Conservation (phyloP, 2,329 filamentous ascomycete species). For the Neofusicoccum cordaticola region DNA sequence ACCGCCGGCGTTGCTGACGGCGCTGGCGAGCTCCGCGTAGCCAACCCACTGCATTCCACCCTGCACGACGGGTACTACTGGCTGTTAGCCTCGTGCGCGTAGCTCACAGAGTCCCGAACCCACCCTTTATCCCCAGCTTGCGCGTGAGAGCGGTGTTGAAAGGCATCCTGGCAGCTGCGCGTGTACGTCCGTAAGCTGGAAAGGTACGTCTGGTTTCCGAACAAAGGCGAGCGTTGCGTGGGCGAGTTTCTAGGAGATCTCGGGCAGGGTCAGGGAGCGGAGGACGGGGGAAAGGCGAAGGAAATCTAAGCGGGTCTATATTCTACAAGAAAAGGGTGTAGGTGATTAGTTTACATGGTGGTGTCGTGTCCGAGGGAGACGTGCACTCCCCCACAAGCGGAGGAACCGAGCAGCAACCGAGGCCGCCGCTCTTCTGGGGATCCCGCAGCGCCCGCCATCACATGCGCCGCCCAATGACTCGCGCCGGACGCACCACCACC, state of each 20-base stretch:
- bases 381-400: conserved; percentile 7
- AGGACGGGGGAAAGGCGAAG: neutral
- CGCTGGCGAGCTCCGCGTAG: conserved; percentile 73
- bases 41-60: conserved; percentile 87
- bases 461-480: conserved; percentile 9
- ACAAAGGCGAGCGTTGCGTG: neutral
- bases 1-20: conserved; percentile 67
- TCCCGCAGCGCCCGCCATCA: neutral
- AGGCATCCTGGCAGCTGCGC: conserved; percentile 47
- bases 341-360: conserved; percentile 8
- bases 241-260: neutral
- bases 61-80: conserved; percentile 72
- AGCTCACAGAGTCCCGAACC: conserved; percentile 44
- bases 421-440: conserved; percentile 8
- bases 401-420: conserved; percentile 8
- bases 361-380: neutral
- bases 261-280: neutral
- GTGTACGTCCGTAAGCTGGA: neutral
- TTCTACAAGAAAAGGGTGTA: neutral
- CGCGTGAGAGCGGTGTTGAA: conserved; percentile 64
- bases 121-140: conserved; percentile 55
- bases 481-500: neutral
- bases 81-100: neutral
- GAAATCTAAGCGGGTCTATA: neutral
- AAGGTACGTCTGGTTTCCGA: neutral